These are phyloP conservation scores for Candida glucosophila DNA, from an alignment of 1,139 yeast species.

Conservation along the genomic window DNA sequence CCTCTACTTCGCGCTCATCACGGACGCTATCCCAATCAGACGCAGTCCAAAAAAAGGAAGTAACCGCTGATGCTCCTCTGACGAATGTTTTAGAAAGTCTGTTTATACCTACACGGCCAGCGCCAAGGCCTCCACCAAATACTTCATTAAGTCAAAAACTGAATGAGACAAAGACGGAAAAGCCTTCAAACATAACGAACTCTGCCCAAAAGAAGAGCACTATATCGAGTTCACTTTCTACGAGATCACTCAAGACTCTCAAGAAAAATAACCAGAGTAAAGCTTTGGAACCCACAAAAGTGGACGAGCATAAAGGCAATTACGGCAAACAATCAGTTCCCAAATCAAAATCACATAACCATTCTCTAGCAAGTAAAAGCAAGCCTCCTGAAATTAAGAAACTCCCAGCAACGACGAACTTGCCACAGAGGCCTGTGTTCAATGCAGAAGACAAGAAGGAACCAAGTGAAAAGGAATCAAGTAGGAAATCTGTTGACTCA, in stretches of 20 bases:
- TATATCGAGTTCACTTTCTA: constrained; percentile 31
- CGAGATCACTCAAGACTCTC: constrained; percentile 30
- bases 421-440: too few relatives aligned
- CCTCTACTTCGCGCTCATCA: constrained; percentile 16
- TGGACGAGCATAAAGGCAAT: constrained; percentile 10
- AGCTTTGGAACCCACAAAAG: constrained; percentile 12
- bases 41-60: constrained; percentile 13
- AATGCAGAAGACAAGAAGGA: too few relatives aligned
- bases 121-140: constrained; percentile 45
- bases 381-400: too few relatives aligned
- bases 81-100: constrained; percentile 27
- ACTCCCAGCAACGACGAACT: too few relatives aligned
- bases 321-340: too few relatives aligned
- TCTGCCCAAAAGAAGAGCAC: constrained; percentile 11
- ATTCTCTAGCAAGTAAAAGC: constrained; percentile 23
- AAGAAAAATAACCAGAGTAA: constrained; percentile 14
- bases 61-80: constrained; percentile 9
- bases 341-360: constrained; percentile 36
- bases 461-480: too few relatives aligned
- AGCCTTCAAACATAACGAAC: constrained; percentile 6
- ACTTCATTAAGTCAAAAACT: constrained; percentile 2
- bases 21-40: constrained; percentile 8
- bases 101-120: constrained; percentile 61
- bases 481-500: too few relatives aligned
- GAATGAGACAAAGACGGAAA: constrained; percentile 5